Evolutionary conservation across 2,329 filamentous ascomycete species (phyloP).

Genomic region (Pseudogymnoascus sp.): DNA sequence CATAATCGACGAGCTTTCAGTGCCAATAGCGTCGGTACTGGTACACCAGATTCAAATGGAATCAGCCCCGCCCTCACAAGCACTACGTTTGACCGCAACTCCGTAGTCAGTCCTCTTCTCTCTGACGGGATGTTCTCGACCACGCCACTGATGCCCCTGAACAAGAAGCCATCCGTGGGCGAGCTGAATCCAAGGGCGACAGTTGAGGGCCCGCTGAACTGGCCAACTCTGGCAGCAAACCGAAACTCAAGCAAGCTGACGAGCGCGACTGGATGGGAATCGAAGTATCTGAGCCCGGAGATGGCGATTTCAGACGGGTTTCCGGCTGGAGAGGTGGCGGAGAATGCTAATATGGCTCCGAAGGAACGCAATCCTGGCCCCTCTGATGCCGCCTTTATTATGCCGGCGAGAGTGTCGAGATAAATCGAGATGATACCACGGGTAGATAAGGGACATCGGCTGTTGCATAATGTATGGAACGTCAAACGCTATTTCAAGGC

Average conservation of each 20-base stretch:
- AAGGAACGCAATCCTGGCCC: background rate
- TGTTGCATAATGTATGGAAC: background rate
- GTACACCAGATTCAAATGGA: background rate
- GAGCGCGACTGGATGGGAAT: background rate
- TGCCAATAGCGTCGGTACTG: background rate
- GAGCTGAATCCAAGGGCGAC: conserved; percentile 3
- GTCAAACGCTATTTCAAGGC: background rate
- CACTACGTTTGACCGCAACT: background rate
- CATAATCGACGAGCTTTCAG: background rate
- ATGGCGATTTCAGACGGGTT: conserved; percentile 1
- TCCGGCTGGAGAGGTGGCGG: background rate
- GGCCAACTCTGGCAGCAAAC: background rate
- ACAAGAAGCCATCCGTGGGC: background rate
- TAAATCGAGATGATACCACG: background rate
- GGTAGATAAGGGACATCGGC: background rate
- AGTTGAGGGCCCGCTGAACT: conserved; percentile 3
- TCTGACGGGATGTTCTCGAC: background rate
- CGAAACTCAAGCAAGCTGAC: background rate
- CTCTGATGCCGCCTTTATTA: background rate
- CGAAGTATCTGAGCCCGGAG: conserved; percentile 2
- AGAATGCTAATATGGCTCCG: background rate
- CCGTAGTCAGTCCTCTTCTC: background rate
- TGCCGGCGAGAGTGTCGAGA: background rate
- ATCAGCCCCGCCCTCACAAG: background rate
- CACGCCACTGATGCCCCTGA: background rate